Conservation (phyloP, 2,329 filamentous ascomycete species). For the Colletotrichum scovillei region DNA sequence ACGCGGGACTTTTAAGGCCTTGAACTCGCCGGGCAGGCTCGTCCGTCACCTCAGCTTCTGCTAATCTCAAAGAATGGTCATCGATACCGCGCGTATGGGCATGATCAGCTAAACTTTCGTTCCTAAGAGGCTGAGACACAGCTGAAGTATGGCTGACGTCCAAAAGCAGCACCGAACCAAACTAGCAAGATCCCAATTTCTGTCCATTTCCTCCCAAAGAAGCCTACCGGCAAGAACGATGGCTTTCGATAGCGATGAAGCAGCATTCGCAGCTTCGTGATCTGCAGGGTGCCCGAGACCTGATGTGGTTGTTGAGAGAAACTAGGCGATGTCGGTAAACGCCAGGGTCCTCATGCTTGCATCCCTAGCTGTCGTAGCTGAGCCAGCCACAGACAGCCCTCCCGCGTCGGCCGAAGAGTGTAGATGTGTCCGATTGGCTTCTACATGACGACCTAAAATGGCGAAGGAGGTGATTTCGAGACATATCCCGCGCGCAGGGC, state of each 20-base stretch:
- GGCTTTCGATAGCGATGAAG: neutral
- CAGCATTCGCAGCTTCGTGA: neutral
- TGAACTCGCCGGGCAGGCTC: neutral
- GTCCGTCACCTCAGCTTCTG: neutral
- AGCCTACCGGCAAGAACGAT: neutral
- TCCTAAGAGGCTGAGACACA: slow-evolving; percentile 4
- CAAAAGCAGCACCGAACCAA: neutral
- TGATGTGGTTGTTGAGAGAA: neutral
- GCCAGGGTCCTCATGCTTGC: neutral
- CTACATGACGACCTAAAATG: neutral
- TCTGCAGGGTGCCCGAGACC: neutral
- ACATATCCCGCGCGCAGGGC: neutral
- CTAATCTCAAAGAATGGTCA: neutral
- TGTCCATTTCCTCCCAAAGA: neutral
- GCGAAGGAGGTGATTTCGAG: neutral
- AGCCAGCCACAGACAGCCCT: neutral
- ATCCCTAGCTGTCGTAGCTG: neutral
- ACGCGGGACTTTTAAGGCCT: neutral
- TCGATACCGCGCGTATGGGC: neutral
- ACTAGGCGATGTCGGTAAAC: neutral
- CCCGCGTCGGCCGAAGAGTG: neutral
- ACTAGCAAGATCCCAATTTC: neutral
- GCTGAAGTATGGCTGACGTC: neutral
- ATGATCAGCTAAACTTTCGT: neutral
- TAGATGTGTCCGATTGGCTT: neutral